Conservation (phyloP, 2,329 filamentous ascomycete species). For the Alternaria sp. region DNA sequence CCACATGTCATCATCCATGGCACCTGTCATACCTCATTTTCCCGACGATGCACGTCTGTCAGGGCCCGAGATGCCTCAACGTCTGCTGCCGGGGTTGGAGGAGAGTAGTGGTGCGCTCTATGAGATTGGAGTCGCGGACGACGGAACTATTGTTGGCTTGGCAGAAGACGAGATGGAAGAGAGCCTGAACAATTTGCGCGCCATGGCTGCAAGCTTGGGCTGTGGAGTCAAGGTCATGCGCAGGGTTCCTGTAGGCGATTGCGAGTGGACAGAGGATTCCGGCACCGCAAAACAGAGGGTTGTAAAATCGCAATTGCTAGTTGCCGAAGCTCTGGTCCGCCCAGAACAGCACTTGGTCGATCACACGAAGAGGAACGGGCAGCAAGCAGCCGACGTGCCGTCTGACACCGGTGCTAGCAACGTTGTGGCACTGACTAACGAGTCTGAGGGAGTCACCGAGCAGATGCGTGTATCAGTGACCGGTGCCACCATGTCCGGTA, state of each 20-base stretch:
- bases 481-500: conserved; percentile 88
- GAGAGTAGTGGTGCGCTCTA: conserved; percentile 93
- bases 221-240: conserved; percentile 83
- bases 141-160: conserved; percentile 87
- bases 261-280: conserved; percentile 70
- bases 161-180: conserved; percentile 91
- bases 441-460: conserved; percentile 44
- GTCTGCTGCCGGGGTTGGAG: conserved; percentile 76
- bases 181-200: conserved; percentile 80
- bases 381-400: conserved; percentile 2
- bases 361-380: conserved; percentile 15
- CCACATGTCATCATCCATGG: conserved; percentile 78
- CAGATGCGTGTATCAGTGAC: conserved; percentile 88
- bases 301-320: conserved; percentile 68
- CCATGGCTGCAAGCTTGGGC: conserved; percentile 92
- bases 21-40: conserved; percentile 75
- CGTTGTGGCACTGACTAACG: neutral
- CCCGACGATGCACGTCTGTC: conserved; percentile 72
- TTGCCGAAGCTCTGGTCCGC: conserved; percentile 87
- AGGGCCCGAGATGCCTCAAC: conserved; percentile 59
- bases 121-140: conserved; percentile 94
- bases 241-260: conserved; percentile 83
- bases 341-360: conserved; percentile 56
- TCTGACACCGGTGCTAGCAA: neutral
- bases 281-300: conserved; percentile 29